Evolutionary conservation across 1,139 yeast species (phyloP).

Genomic region (Sugiyamaella japonica): DNA sequence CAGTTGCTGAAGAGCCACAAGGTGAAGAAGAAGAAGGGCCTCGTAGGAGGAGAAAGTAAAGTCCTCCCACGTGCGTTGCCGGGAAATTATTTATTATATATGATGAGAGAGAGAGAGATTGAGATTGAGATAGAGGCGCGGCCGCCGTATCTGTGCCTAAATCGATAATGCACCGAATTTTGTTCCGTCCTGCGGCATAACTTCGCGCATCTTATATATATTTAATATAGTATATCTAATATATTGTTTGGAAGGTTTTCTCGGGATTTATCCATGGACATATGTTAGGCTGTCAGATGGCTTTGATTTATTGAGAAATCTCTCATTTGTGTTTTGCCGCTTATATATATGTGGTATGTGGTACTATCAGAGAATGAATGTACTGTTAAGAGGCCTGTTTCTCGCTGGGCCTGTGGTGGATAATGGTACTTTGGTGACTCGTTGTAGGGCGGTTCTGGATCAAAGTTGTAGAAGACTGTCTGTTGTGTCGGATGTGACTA

Average conservation of each 20-base stretch:
- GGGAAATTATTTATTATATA: background rate
- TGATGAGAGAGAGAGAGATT: constrained; percentile 8
- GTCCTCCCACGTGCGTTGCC: background rate
- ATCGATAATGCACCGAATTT: constrained; percentile 1
- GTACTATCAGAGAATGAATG: background rate
- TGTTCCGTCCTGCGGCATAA: background rate
- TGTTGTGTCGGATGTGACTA: no score
- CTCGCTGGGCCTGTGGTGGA: background rate
- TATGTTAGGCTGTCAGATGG: background rate
- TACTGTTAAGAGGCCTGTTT: background rate
- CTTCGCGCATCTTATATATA: background rate
- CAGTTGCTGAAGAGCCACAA: constrained; percentile 29
- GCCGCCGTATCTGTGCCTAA: background rate
- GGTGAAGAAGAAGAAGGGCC: constrained; percentile 16
- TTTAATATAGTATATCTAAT: background rate
- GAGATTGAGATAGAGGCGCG: background rate
- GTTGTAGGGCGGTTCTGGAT: background rate
- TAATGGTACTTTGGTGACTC: background rate
- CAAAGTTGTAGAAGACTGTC: background rate
- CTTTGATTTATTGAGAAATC: background rate
- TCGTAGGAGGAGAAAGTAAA: constrained; percentile 9
- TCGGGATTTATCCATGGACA: background rate
- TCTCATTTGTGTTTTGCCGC: background rate
- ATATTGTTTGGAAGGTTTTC: background rate
- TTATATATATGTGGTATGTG: background rate